A percentile compares a stretch with the other conserved stretches of the same genome.
phyloP scores from a whole-genome alignment of 495 filamentous ascomycete species.

The Talaromyces stipitatus region DNA sequence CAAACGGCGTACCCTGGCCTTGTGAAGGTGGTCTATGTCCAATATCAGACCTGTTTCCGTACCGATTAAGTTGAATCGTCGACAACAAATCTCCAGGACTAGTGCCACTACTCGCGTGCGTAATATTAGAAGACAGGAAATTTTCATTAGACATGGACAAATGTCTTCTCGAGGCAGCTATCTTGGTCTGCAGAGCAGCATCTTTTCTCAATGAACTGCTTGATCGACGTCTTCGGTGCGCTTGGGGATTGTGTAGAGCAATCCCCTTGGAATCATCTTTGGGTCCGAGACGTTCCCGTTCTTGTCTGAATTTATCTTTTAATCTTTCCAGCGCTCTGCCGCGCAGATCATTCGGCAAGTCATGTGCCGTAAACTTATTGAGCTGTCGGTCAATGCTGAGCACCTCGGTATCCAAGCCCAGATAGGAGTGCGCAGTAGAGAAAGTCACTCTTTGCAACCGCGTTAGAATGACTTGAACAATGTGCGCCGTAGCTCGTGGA shows the following conservation, averaged over 20 bases:
- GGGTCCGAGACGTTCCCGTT: slow-evolving; percentile 72
- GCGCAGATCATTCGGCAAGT: slow-evolving; percentile 85
- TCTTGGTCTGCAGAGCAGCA: slow-evolving; percentile 61
- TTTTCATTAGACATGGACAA: slow-evolving; percentile 8
- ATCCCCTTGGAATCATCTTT: slow-evolving; percentile 92
- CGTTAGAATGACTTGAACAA: slow-evolving; percentile 94
- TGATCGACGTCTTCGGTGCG: slow-evolving; percentile 59
- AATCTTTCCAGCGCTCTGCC: slow-evolving; percentile 75
- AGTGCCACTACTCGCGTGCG: slow-evolving; percentile 31
- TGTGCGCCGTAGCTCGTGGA: slow-evolving; percentile 92
- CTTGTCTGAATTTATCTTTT: slow-evolving; percentile 86
- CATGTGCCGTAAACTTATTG: slow-evolving; percentile 83
- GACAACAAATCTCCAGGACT: slow-evolving; percentile 76
- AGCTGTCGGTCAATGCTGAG: slow-evolving; percentile 85
- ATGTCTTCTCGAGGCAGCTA: slow-evolving; percentile 20
- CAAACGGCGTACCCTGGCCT: slow-evolving; percentile 1
- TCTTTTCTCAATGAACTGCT: slow-evolving; percentile 74
- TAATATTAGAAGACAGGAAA: slow-evolving; percentile 4
- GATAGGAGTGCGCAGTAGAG: slow-evolving; percentile 85
- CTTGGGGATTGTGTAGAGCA: slow-evolving; percentile 79
- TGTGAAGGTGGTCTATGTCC: not conserved
- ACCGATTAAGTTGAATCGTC: slow-evolving; percentile 67
- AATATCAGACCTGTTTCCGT: slow-evolving; percentile 24
- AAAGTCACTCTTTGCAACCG: slow-evolving; percentile 91
- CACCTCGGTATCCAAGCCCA: slow-evolving; percentile 85